phyloP scores from a whole-genome alignment of 1,284 basidiomycete genomes.

The Pterula multifida region DNA sequence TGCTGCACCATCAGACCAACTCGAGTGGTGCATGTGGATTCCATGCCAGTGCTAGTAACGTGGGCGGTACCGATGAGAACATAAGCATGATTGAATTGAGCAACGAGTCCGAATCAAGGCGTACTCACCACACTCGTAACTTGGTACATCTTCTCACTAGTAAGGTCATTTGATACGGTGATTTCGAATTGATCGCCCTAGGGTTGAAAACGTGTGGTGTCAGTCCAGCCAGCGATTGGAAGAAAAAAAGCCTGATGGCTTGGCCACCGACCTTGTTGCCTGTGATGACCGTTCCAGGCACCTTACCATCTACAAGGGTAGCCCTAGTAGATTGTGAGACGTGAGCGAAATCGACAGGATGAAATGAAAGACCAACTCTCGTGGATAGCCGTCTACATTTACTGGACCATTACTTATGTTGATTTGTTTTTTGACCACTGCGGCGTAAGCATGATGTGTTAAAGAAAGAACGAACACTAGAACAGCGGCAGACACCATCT shows the following conservation, averaged over 20 bases:
- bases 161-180: slow-evolving; percentile 19
- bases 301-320: slow-evolving; percentile 17
- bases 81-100: too few species aligned
- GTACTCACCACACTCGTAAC: slow-evolving; percentile 18
- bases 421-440: not conserved
- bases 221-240: slow-evolving; percentile 18
- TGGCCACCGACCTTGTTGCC: slow-evolving; percentile 16
- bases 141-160: not conserved
- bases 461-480: not conserved
- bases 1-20: slow-evolving; percentile 23
- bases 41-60: slow-evolving; percentile 25
- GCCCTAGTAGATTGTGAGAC: slow-evolving; percentile 10
- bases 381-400: not conserved
- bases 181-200: slow-evolving; percentile 18
- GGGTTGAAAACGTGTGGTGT: not conserved
- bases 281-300: slow-evolving; percentile 21
- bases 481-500: not conserved
- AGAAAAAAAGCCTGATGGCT: not conserved
- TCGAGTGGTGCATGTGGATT: slow-evolving; percentile 20
- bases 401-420: not conserved
- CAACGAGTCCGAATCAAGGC: not conserved
- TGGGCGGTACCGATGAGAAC: not conserved
- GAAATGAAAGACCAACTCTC: not conserved
- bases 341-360: not conserved
- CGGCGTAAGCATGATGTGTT: not conserved